A percentile compares a stretch with the other conserved stretches of the same genome.
phyloP scores from a whole-genome alignment of 2,329 filamentous ascomycete genomes.

The Xylaria sp. region DNA sequence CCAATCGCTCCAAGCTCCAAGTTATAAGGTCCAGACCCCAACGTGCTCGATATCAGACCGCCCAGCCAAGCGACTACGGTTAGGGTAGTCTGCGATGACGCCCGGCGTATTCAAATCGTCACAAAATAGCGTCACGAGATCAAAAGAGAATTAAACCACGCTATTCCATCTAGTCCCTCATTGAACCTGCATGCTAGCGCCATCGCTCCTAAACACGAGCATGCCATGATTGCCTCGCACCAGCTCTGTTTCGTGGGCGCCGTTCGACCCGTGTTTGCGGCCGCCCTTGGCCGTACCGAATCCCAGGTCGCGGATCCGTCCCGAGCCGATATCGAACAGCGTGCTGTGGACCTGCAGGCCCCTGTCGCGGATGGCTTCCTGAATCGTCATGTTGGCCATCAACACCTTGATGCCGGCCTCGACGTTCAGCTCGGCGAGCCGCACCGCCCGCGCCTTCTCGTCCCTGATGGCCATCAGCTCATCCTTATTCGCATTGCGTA shows the following conservation, averaged over 20 bases:
- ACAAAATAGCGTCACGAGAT: constrained; percentile 3
- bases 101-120: background rate
- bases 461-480: constrained; percentile 67
- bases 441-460: constrained; percentile 64
- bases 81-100: background rate
- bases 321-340: constrained; percentile 72
- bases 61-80: background rate
- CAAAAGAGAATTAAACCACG: background rate
- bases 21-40: background rate
- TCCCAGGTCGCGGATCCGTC: constrained; percentile 62
- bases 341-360: constrained; percentile 81
- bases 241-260: constrained; percentile 47
- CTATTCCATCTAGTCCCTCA: constrained; percentile 23
- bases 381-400: constrained; percentile 74
- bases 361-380: constrained; percentile 75
- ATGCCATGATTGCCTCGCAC: constrained; percentile 62
- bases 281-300: constrained; percentile 52
- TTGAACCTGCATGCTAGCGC: constrained; percentile 45
- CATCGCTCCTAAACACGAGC: constrained; percentile 60
- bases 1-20: constrained; percentile 19
- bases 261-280: constrained; percentile 2
- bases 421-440: constrained; percentile 82
- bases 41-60: constrained; percentile 6
- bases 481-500: constrained; percentile 59
- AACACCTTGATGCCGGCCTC: constrained; percentile 73